Evolutionary conservation across 2,329 filamentous ascomycete genomes (phyloP).

Genomic region (Sporothrix schenckii): DNA sequence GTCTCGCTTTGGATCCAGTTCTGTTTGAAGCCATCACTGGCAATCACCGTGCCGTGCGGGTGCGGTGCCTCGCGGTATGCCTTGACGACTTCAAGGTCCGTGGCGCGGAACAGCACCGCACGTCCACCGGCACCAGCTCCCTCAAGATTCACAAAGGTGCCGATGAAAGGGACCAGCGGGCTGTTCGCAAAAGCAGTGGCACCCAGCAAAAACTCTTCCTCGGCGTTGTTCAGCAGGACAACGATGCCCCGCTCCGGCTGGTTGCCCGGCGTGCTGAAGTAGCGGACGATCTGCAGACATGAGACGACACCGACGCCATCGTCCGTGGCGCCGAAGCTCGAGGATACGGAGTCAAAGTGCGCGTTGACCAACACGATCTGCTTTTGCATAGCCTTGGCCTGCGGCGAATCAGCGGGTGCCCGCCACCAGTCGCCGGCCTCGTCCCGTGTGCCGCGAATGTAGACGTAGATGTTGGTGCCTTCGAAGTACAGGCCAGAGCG

Average conservation of each 20-base stretch:
- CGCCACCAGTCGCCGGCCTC: conserved; percentile 74
- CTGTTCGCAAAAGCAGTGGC: conserved; percentile 83
- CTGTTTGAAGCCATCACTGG: conserved; percentile 79
- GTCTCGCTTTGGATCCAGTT: conserved; percentile 82
- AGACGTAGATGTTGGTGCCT: conserved; percentile 87
- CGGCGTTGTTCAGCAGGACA: conserved; percentile 88
- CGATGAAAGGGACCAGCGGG: conserved; percentile 75
- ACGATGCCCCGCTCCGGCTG: conserved; percentile 80
- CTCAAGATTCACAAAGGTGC: conserved; percentile 92
- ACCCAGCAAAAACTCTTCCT: conserved; percentile 90
- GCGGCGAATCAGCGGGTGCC: conserved; percentile 37
- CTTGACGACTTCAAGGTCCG: conserved; percentile 81
- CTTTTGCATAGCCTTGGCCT: conserved; percentile 49
- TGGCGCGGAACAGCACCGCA: conserved; percentile 83
- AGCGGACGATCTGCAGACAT: conserved; percentile 79
- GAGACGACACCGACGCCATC: conserved; percentile 90
- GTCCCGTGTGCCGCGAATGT: conserved; percentile 81
- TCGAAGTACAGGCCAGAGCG: conserved; percentile 74
- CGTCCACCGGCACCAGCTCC: conserved; percentile 90
- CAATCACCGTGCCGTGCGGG: conserved; percentile 83
- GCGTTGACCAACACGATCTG: conserved; percentile 91
- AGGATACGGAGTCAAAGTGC: conserved; percentile 89
- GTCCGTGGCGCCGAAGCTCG: conserved; percentile 90
- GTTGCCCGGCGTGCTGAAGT: conserved; percentile 74
- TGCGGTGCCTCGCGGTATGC: conserved; percentile 72